phyloP scores from a whole-genome alignment of 176 grass and related monocot genomes.

The Aegilops umbellulata region DNA sequence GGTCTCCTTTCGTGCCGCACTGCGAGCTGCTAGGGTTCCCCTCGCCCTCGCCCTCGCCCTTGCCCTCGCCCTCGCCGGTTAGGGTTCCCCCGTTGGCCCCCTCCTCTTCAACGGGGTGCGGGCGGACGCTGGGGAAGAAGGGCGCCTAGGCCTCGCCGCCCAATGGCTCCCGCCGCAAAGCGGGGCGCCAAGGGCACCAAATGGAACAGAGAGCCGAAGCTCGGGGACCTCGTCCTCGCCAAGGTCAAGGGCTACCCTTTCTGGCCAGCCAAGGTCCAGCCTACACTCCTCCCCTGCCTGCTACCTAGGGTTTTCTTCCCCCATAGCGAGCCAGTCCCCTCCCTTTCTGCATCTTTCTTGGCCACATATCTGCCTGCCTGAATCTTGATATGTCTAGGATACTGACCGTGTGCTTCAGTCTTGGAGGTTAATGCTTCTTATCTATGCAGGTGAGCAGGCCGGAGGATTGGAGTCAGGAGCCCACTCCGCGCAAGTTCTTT shows the following conservation, averaged over 20 bases:
- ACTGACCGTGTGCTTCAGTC: not conserved
- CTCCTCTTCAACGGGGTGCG: not conserved
- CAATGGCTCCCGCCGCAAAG: slow-evolving; percentile 67
- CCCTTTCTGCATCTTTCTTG: not conserved
- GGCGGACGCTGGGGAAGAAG: slow-evolving; percentile 4
- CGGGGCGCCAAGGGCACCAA: slow-evolving; percentile 61
- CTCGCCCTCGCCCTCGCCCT: not conserved
- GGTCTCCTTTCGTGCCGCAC: not conserved
- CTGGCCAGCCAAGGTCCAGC: slow-evolving; percentile 86
- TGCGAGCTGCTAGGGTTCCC: slow-evolving; percentile 14
- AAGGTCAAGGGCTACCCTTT: slow-evolving; percentile 95
- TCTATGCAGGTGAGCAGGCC: slow-evolving; percentile 81
- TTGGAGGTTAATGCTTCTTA: not conserved
- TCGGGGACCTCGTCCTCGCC: slow-evolving; percentile 90
- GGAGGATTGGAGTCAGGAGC: slow-evolving; percentile 53
- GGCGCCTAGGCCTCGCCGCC: slow-evolving; percentile 19
- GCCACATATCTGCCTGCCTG: not conserved
- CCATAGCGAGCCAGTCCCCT: not conserved
- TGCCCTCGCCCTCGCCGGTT: not conserved
- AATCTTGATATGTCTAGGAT: not conserved
- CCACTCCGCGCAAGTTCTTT: slow-evolving; percentile 70
- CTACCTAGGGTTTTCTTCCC: slow-evolving; percentile 25
- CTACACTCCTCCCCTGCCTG: not conserved
- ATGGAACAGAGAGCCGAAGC: slow-evolving; percentile 62
- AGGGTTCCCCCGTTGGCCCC: not conserved